These are phyloP conservation scores for Somion occarium DNA, from an alignment of 1,284 basidiomycete genomes.

Conservation along the genomic window DNA sequence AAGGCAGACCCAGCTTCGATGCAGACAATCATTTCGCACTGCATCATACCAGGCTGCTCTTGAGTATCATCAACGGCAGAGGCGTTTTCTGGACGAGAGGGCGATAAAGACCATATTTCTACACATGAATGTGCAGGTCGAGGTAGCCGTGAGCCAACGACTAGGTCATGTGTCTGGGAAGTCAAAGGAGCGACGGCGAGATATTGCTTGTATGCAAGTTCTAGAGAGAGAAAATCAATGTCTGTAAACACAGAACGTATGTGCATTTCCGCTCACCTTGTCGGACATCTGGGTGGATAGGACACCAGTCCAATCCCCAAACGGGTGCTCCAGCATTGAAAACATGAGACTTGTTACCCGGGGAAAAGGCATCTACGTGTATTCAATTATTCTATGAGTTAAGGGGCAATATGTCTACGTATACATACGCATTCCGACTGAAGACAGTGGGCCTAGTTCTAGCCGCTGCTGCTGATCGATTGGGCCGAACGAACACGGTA, in stretches of 20 bases:
- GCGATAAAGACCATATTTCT: constrained; percentile 59
- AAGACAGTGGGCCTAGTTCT: constrained; percentile 50
- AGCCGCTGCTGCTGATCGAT: constrained; percentile 45
- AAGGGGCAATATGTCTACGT: neutral
- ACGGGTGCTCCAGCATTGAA: constrained; percentile 84
- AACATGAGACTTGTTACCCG: constrained; percentile 53
- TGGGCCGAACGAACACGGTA: constrained; percentile 62
- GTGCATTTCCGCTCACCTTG: constrained; percentile 1
- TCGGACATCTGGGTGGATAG: constrained; percentile 60
- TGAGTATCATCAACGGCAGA: constrained; percentile 3
- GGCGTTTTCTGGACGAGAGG: constrained; percentile 16
- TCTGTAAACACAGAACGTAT: neutral
- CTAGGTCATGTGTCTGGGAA: constrained; percentile 50
- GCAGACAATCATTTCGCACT: constrained; percentile 75
- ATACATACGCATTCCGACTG: constrained; percentile 50
- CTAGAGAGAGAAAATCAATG: constrained; percentile 30
- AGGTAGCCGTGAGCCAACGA: constrained; percentile 48
- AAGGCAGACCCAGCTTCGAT: constrained; percentile 70
- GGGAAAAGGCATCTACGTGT: constrained; percentile 34
- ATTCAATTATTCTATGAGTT: no score
- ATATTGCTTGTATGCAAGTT: constrained; percentile 59
- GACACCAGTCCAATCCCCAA: constrained; percentile 90
- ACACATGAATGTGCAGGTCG: constrained; percentile 58
- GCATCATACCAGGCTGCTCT: constrained; percentile 38
- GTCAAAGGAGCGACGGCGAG: constrained; percentile 80